Percentiles rank a stretch among this genome's conserved stretches.
Evolutionary conservation across 2,329 filamentous ascomycete genomes (phyloP).

Genomic region (Cercospora berteroae): DNA sequence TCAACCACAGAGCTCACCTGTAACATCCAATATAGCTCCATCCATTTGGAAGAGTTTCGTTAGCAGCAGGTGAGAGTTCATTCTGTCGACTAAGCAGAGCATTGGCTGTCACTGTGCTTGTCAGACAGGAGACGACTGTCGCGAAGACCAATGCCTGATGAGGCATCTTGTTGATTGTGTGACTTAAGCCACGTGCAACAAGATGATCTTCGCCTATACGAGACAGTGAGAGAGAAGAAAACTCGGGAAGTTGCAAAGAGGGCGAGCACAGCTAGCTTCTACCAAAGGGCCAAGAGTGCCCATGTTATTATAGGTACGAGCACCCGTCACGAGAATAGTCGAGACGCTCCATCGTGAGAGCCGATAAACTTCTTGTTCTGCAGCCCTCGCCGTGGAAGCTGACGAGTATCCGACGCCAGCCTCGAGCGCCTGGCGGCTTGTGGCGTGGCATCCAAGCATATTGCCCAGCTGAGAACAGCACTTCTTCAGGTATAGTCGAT

Average conservation of each 20-base stretch:
- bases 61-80: conserved; percentile 17
- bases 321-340: neutral
- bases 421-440: neutral
- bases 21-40: conserved; percentile 31
- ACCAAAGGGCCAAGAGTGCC: neutral
- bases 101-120: neutral
- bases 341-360: neutral
- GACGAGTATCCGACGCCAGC: neutral
- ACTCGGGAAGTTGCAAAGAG: neutral
- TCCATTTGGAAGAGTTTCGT: conserved; percentile 21
- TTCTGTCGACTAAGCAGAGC: conserved; percentile 4
- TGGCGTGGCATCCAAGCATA: conserved; percentile 6
- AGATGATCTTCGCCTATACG: neutral
- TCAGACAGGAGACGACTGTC: neutral
- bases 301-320: neutral
- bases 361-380: neutral
- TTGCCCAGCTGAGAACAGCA: conserved; percentile 1
- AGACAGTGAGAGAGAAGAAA: neutral
- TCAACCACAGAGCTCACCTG: conserved; percentile 13
- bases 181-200: neutral
- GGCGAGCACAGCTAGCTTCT: neutral
- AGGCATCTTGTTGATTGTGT: neutral
- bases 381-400: neutral
- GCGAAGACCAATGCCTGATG: neutral
- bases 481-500: conserved; percentile 3